phyloP scores from a whole-genome alignment of 2,329 filamentous ascomycete genomes.

The Myriosclerotinia curreyana region DNA sequence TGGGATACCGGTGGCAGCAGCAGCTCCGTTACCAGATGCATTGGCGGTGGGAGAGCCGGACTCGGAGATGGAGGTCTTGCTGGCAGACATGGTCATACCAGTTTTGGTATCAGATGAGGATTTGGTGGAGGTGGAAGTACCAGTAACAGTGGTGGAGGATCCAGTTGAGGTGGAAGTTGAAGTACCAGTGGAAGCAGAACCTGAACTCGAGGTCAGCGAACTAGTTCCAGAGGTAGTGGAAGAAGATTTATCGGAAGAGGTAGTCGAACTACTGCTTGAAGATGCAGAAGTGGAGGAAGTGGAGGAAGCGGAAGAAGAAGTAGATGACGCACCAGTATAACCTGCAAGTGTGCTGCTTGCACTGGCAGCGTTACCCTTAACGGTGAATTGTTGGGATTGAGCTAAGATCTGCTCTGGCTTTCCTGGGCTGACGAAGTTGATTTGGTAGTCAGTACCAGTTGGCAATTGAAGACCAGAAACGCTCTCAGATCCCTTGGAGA shows the following conservation, averaged over 20 bases:
- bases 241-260: neutral
- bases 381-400: constrained; percentile 21
- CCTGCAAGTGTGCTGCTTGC: constrained; percentile 22
- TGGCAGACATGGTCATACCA: neutral
- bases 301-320: constrained; percentile 9
- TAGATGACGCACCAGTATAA: constrained; percentile 21
- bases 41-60: neutral
- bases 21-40: constrained; percentile 12
- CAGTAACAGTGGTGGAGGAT: neutral
- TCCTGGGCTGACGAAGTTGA: constrained; percentile 21
- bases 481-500: constrained; percentile 5
- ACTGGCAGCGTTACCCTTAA: constrained; percentile 13
- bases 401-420: constrained; percentile 20
- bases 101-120: neutral
- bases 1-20: constrained; percentile 17
- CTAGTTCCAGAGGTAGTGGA: neutral
- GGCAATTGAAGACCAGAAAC: constrained; percentile 18
- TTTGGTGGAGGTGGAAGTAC: neutral
- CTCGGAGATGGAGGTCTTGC: neutral
- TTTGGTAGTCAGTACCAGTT: constrained; percentile 19
- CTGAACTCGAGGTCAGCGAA: neutral
- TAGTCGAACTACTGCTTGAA: neutral
- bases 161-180: neutral
- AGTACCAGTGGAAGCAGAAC: constrained; percentile 1
- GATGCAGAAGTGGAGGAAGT: neutral